Conservation (phyloP, 2,329 filamentous ascomycete species). For the Talaromyces sp. region DNA sequence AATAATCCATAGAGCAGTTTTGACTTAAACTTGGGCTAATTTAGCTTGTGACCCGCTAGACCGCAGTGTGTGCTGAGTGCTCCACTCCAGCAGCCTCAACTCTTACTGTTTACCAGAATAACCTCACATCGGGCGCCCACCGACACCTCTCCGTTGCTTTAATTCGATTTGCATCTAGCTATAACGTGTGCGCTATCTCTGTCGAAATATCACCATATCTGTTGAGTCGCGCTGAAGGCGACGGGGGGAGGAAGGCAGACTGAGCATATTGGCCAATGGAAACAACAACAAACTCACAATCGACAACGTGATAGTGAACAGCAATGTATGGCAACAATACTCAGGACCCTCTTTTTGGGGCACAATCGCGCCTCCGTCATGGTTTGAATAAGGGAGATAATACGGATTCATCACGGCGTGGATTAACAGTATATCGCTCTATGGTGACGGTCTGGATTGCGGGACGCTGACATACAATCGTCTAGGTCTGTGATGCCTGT, state of each 20-base stretch:
- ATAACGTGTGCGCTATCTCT: not conserved
- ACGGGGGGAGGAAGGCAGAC: not conserved
- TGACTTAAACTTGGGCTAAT: not conserved
- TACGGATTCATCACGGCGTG: not conserved
- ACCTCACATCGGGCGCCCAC: not conserved
- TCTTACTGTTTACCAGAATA: not conserved
- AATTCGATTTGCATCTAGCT: not conserved
- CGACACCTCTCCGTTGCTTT: not conserved
- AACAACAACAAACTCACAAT: not conserved
- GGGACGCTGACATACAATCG: not conserved
- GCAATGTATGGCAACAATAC: conserved; percentile 3
- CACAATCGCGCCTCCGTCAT: not conserved
- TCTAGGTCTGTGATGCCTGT: conserved; percentile 12
- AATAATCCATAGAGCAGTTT: not conserved
- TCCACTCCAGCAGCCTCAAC: not conserved
- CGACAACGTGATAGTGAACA: not conserved
- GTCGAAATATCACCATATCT: not conserved
- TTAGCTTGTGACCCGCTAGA: not conserved
- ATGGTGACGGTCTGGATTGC: not conserved
- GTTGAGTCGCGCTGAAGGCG: not conserved
- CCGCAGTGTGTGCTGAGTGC: not conserved
- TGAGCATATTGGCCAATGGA: not conserved
- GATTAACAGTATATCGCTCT: not conserved
- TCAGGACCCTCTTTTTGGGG: not conserved
- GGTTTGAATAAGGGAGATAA: not conserved